Conservation (phyloP, 768 basidiomycete species). For the Paxillus ammoniavirescens region DNA sequence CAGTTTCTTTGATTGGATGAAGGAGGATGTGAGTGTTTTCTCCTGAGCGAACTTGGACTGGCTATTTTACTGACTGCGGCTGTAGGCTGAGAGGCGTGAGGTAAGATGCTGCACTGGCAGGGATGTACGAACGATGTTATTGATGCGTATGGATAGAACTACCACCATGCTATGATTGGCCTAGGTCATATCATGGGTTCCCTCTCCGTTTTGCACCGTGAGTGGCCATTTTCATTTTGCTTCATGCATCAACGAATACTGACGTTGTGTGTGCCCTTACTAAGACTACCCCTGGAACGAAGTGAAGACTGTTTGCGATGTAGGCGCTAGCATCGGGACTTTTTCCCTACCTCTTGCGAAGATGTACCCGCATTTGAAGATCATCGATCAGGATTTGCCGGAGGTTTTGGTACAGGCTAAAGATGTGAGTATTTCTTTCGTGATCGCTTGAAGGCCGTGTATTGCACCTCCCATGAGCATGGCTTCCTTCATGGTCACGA, state of each 20-base stretch:
- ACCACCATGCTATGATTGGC: conserved; percentile 24
- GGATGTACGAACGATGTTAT: background rate
- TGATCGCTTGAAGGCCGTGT: background rate
- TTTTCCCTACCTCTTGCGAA: conserved; percentile 28
- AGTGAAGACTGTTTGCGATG: conserved; percentile 25
- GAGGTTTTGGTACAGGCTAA: conserved; percentile 22
- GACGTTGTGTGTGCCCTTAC: background rate
- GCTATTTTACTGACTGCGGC: background rate
- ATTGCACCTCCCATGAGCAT: background rate
- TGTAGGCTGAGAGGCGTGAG: conserved; percentile 13
- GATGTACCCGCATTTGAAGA: conserved; percentile 25
- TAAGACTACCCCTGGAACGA: conserved; percentile 27
- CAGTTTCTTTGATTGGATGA: conserved; percentile 22
- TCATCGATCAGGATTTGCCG: conserved; percentile 29
- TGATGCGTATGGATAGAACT: conserved; percentile 14
- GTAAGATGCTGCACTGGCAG: background rate
- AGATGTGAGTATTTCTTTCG: conserved; percentile 9
- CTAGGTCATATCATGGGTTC: conserved; percentile 20
- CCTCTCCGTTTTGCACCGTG: conserved; percentile 22
- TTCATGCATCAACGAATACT: background rate
- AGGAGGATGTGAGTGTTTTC: conserved; percentile 15
- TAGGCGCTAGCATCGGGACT: conserved; percentile 29
- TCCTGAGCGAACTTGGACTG: background rate
- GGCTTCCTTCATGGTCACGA: background rate
- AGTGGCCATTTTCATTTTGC: background rate